phyloP scores from a whole-genome alignment of 495 filamentous ascomycete species.

The Neurospora sp. region DNA sequence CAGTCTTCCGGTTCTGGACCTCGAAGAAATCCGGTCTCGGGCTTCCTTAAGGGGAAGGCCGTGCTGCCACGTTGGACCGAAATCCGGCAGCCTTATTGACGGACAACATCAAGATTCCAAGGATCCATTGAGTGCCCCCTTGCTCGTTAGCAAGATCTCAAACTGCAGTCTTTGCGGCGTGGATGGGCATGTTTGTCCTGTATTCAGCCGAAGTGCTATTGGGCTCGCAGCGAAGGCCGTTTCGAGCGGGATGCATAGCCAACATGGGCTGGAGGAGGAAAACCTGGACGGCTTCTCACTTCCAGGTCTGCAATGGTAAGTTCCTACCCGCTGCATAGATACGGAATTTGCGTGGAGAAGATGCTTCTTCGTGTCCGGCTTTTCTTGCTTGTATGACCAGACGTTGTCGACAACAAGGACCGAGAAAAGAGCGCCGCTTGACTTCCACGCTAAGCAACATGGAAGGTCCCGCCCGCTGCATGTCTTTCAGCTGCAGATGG shows the following conservation, averaged over 20 bases:
- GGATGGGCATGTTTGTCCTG: background rate
- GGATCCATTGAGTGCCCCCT: background rate
- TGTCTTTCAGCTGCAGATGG: background rate
- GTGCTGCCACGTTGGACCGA: background rate
- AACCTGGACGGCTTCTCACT: background rate
- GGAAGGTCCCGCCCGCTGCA: background rate
- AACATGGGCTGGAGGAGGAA: background rate
- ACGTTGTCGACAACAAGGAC: background rate
- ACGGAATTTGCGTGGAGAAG: background rate
- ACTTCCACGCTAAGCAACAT: background rate
- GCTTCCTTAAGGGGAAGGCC: background rate
- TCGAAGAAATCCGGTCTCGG: background rate
- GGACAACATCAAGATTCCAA: background rate
- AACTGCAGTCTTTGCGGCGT: background rate
- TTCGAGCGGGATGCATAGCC: background rate
- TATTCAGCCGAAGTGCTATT: background rate
- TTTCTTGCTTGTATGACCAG: background rate
- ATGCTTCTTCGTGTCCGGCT: background rate
- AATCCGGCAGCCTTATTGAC: background rate
- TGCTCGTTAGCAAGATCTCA: background rate
- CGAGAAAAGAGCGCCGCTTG: background rate
- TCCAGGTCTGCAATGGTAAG: background rate
- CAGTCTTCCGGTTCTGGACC: background rate
- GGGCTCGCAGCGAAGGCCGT: background rate
- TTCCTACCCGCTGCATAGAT: background rate